A percentile compares a stretch with the other conserved stretches of the same genome.
Evolutionary conservation across 345 rosid species (phyloP).

Genomic region (Bruguiera sexangula): DNA sequence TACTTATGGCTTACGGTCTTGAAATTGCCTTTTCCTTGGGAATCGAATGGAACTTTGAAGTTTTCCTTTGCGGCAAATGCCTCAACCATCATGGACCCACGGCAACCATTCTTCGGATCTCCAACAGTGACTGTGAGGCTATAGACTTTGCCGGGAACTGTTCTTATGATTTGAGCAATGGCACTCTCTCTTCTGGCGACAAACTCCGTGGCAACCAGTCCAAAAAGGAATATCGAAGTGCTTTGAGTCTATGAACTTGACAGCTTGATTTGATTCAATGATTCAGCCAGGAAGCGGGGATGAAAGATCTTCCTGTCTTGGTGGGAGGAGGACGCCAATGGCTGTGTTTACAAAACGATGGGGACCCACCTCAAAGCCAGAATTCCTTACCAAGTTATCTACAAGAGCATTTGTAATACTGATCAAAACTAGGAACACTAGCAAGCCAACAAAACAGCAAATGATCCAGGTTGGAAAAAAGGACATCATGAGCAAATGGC

Average conservation of each 20-base stretch:
- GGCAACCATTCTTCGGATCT: slow-evolving; percentile 82
- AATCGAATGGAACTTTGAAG: slow-evolving; percentile 57
- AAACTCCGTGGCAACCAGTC: slow-evolving; percentile 72
- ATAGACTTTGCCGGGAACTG: slow-evolving; percentile 53
- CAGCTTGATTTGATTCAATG: slow-evolving; percentile 87
- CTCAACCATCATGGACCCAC: slow-evolving; percentile 90
- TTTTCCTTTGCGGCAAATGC: slow-evolving; percentile 69
- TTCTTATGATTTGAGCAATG: slow-evolving; percentile 78
- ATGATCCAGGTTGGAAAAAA: no score
- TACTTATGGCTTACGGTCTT: slow-evolving; percentile 55
- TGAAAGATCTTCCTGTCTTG: slow-evolving; percentile 69
- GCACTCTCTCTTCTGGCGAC: slow-evolving; percentile 94
- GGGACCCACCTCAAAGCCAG: slow-evolving; percentile 96
- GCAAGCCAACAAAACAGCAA: no score
- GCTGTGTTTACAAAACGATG: slow-evolving; percentile 65
- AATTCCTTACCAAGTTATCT: slow-evolving; percentile 78
- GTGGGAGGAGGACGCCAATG: slow-evolving; percentile 85
- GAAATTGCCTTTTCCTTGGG: slow-evolving; percentile 61
- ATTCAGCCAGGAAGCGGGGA: slow-evolving; percentile 98
- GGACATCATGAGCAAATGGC: not conserved
- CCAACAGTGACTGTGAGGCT: slow-evolving; percentile 61
- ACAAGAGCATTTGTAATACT: slow-evolving; percentile 8
- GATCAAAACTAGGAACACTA: no score
- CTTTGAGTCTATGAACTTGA: slow-evolving; percentile 73
- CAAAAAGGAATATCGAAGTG: slow-evolving; percentile 75